Base-by-base conservation (phyloP, 768 basidiomycete genomes). In the Phlebiopsis gigantea region DNA sequence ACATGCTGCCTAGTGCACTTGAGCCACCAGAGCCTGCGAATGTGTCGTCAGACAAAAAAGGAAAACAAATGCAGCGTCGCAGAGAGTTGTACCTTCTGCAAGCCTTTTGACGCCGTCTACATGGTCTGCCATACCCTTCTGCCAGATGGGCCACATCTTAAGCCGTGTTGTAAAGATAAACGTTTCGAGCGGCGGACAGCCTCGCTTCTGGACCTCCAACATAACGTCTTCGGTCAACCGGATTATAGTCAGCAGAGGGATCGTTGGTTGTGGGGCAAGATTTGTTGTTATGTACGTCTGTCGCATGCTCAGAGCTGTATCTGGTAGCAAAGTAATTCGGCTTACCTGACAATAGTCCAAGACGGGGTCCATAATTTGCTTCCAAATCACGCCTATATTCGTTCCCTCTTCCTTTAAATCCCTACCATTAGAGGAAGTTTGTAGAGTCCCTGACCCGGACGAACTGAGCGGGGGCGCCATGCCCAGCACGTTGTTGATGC, bases 101-200 rank as follows among this genome's bases (percentile, higher is more conserved):
- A 94, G 70, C 67, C 83, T 89, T 69, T 88, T 93, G 58, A 98
- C 71, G 26, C 84, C 79, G 14, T 95, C 93, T 45, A 88, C 76
- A 61, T 98, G 84, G 19, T 87, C 85, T 22, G 87, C 81, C 85
- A 98, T 89, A 28, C 80, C 80, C 65, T 90, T 95, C 66, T 95
- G 89, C 71, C 96, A 98, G 4, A 88, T 76, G 1, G 96, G 97
- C 93, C 94, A 98, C 78, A 98, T 83, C 62, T 85, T 80, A 54
- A 99, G 72, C 21, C 92, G 86, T 44, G 94, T 77, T 1, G 80
- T 77, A 68, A 93, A 89, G 50, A 95, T 77, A 69, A 87, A 93
- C 7, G 81, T 79, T 63, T 95, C 90, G 21, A 94, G 78, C 14
- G 94, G 90, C 5, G 85, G 74, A 63, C 90, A 93, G 9, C 79